Percentiles rank a stretch among this genome's conserved stretches.
phyloP scores from a whole-genome alignment of 2,329 filamentous ascomycete species.

The Drechslerella coelobrocha region DNA sequence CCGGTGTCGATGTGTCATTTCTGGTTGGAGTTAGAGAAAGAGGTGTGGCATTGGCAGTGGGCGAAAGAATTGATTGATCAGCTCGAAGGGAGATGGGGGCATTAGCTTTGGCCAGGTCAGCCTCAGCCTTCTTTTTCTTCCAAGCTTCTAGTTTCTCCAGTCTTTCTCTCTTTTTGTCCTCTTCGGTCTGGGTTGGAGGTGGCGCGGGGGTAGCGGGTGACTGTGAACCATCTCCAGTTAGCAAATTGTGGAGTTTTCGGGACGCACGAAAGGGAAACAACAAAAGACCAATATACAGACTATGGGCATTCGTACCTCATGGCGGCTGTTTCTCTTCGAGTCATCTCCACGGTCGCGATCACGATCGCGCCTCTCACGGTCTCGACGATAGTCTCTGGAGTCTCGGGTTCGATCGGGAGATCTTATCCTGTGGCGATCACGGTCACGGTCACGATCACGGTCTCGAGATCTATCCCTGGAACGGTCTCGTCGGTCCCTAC shows the following conservation, averaged over 20 bases:
- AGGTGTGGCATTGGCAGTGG: slow-evolving; percentile 47
- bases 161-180: slow-evolving; percentile 55
- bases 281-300: background rate
- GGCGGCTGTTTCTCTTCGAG: slow-evolving; percentile 49
- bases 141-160: slow-evolving; percentile 54
- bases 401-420: slow-evolving; percentile 48
- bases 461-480: slow-evolving; percentile 53
- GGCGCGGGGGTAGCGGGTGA: slow-evolving; percentile 51
- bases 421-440: slow-evolving; percentile 50
- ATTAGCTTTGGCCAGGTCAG: slow-evolving; percentile 54
- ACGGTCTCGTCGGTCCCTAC: slow-evolving; percentile 52
- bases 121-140: slow-evolving; percentile 55
- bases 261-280: no score
- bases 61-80: slow-evolving; percentile 50
- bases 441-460: slow-evolving; percentile 44
- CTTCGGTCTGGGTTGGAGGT: slow-evolving; percentile 51
- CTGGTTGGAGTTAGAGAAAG: slow-evolving; percentile 31
- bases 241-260: background rate
- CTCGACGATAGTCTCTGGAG: slow-evolving; percentile 51
- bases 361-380: slow-evolving; percentile 52
- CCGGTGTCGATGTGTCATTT: slow-evolving; percentile 40
- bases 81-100: slow-evolving; percentile 53
- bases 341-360: slow-evolving; percentile 53
- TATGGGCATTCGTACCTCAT: slow-evolving; percentile 46
- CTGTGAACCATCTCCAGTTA: slow-evolving; percentile 17